Base-by-base conservation (phyloP, 495 filamentous ascomycete species). In the Amniculicola lignicola region DNA sequence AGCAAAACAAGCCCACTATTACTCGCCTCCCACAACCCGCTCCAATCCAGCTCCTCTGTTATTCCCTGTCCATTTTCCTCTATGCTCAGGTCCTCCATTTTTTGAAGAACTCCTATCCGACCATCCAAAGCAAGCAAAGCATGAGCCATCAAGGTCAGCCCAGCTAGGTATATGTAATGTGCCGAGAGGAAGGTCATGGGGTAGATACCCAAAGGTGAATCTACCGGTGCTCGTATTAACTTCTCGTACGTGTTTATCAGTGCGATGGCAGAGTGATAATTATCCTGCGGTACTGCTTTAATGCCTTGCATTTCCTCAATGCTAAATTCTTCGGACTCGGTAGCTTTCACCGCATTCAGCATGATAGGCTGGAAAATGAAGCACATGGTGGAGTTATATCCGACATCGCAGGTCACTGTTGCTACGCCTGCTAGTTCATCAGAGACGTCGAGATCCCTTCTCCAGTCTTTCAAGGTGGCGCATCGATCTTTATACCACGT, bases 101-200 rank as follows among this genome's bases (percentile, higher is more conserved):
- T 41, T 23, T 31, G 25, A 3, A 53, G n/a, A 4, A 53, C 23
- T 11, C 15, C 4, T 23, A 53, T 5, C 19, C 49, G 24, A 11
- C 49, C 35, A 23, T 53, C 49, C 15, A 53, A 24, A 4, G 49
- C 49, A 16, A 53, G 49, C 1, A 53, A 23, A 25, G 49, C 49
- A 53, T 53, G 49, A 28, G 49, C 49, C 49, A 53, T 53, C 2
- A 53, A 23, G 25, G 49, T 53, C 3, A 53, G 4, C 1, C 49
- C 49, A 1, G 49, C 49, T n/a, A 53, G 49, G 24, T 53, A 53
- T 14, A 53, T 53, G n/a, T 53, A 53, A 21, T 53, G 49, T 23
- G 49, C 49, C 6, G 36, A 42, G 7, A 53, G 49, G 16, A 53
- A 53, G 11, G 49, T 53, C 49, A 53, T 53, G 4, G 49, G 49